Evolutionary conservation across 331 rosid species (phyloP).

Genomic region (Phaseolus coccineus): DNA sequence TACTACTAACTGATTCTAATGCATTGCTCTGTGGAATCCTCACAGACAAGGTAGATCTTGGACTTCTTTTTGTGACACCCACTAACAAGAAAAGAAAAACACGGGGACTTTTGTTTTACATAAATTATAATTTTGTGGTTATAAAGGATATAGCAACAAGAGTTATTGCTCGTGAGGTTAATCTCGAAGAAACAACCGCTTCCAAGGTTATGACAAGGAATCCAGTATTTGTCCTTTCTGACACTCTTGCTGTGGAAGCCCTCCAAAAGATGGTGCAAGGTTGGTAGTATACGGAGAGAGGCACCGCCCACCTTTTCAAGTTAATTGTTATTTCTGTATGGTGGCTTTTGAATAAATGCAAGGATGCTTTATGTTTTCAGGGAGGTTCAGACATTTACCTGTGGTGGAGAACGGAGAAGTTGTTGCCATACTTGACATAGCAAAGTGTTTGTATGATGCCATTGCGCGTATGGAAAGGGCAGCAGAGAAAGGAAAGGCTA

Average conservation of each 20-base stretch:
- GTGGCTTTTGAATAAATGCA: constrained; percentile 35
- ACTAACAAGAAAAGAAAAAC: background rate
- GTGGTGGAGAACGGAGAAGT: constrained; percentile 99
- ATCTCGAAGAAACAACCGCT: constrained; percentile 82
- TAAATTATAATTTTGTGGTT: constrained; percentile 44
- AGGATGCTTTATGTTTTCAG: constrained; percentile 56
- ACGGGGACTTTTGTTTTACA: background rate
- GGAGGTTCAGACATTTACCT: constrained; percentile 97
- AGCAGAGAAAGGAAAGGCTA: constrained; percentile 98
- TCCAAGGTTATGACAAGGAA: constrained; percentile 95
- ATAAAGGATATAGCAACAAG: constrained; percentile 89
- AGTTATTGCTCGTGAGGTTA: constrained; percentile 80
- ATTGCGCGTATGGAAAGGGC: constrained; percentile 99
- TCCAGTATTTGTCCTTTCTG: constrained; percentile 89
- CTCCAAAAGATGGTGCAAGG: constrained; percentile 99
- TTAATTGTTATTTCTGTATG: constrained; percentile 3
- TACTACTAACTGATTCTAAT: constrained; percentile 85
- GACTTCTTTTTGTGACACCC: constrained; percentile 14
- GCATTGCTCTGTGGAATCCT: constrained; percentile 98
- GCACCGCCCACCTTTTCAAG: constrained; percentile 2
- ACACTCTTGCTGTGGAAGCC: constrained; percentile 98
- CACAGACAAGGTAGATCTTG: constrained; percentile 82
- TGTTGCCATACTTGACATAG: constrained; percentile 94
- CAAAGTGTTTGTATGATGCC: constrained; percentile 96
- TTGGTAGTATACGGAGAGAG: constrained; percentile 43